Percentiles rank a stretch among this genome's conserved stretches.
Conservation (phyloP, 2,329 filamentous ascomycete species). For the Chalaropsis thielavioides region DNA sequence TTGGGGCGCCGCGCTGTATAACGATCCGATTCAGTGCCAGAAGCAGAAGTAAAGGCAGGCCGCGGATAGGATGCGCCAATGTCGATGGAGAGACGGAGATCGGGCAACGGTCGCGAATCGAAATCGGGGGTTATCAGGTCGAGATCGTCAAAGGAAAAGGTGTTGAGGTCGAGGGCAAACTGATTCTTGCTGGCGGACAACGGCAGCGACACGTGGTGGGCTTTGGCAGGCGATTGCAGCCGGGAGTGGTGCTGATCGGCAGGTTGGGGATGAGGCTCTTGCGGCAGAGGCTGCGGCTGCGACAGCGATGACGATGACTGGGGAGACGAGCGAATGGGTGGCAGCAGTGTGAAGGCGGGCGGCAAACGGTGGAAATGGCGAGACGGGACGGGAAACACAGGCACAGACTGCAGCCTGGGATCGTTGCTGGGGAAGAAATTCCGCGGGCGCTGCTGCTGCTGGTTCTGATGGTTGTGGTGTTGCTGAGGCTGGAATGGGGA, state of each 20-base stretch:
- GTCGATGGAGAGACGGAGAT: constrained; percentile 8
- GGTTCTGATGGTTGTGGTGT: not conserved
- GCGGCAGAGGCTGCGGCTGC: not conserved
- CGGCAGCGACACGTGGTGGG: constrained; percentile 16
- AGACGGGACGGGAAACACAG: not conserved
- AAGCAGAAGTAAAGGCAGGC: not conserved
- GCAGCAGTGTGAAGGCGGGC: not conserved
- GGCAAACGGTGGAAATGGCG: not conserved
- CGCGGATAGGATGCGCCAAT: not conserved
- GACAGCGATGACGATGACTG: not conserved
- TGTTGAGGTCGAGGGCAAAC: constrained; percentile 12
- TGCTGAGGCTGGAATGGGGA: not conserved
- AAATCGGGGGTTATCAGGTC: constrained; percentile 5
- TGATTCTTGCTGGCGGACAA: constrained; percentile 14
- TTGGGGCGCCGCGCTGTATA: not conserved
- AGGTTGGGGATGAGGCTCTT: not conserved
- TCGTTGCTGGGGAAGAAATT: not conserved
- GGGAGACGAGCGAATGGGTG: not conserved
- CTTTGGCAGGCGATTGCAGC: not conserved
- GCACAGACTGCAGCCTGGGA: not conserved
- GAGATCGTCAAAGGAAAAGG: constrained; percentile 15
- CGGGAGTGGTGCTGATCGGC: not conserved
- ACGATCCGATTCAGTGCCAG: not conserved
- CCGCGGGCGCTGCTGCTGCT: not conserved
- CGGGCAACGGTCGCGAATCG: not conserved